Percentiles rank a stretch among this genome's conserved stretches.
These are phyloP conservation scores for Aspergillus sclerotiicarbonarius DNA, from an alignment of 495 filamentous ascomycete species.

Conservation along the genomic window DNA sequence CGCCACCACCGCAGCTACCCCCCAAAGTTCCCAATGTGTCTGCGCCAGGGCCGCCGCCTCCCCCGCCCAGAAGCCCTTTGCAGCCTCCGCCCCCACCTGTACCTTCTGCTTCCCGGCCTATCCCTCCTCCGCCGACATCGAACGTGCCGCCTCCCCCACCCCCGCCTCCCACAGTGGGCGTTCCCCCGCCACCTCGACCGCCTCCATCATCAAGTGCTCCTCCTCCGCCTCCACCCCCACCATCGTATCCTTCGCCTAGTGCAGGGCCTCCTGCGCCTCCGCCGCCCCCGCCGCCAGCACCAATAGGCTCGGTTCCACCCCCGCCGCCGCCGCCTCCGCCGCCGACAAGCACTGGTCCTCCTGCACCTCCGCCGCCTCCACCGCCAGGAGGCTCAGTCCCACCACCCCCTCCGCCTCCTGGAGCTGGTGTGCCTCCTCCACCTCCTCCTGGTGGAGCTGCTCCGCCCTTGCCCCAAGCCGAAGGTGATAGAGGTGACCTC, in stretches of 20 bases:
- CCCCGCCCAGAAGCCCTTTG: conserved; percentile 50
- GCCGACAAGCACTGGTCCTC: conserved; percentile 23
- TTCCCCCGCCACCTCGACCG: conserved; percentile 22
- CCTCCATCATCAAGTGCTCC: conserved; percentile 42
- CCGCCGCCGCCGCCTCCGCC: conserved; percentile 49
- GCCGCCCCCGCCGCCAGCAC: conserved; percentile 31
- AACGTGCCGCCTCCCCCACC: conserved; percentile 22
- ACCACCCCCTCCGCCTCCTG: conserved; percentile 46
- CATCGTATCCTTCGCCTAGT: conserved; percentile 58
- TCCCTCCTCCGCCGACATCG: conserved; percentile 32
- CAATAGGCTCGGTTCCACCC: conserved; percentile 33
- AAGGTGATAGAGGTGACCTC: conserved; percentile 60
- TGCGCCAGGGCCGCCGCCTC: conserved; percentile 55
- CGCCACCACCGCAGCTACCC: conserved; percentile 62
- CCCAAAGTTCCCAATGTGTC: conserved; percentile 61
- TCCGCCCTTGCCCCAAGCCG: conserved; percentile 50
- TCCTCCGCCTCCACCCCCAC: conserved; percentile 45
- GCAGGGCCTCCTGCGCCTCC: conserved; percentile 29
- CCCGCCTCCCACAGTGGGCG: conserved; percentile 47
- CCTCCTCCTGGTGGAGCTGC: conserved; percentile 64
- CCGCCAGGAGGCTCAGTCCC: conserved; percentile 47
- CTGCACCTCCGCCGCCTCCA: conserved; percentile 53
- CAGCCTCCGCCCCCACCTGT: conserved; percentile 52
- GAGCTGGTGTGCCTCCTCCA: conserved; percentile 59
- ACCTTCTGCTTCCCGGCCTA: conserved; percentile 31